Evolutionary conservation across 225 moss, liverwort and hornwort species (phyloP).

Genomic region (Pleurozium schreberi): DNA sequence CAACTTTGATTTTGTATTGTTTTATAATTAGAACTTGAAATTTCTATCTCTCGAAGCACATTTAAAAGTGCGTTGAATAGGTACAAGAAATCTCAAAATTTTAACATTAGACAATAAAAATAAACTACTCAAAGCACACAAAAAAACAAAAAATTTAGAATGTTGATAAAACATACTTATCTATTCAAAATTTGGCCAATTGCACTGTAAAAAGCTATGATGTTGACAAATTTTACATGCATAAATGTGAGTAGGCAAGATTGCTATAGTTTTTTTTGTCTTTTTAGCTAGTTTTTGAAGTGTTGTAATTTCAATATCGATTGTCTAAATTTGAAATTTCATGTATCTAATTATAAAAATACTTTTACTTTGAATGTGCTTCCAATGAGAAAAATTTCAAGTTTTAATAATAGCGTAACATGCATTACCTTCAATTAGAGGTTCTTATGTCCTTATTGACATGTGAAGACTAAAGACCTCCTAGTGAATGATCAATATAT

Average conservation of each 20-base stretch:
- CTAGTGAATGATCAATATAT: neutral
- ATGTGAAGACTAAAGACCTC: fast-evolving
- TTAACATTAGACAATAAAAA: too few relatives aligned
- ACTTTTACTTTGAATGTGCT: neutral
- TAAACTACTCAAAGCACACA: neutral
- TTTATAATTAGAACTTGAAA: neutral
- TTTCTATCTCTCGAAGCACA: fast-evolving
- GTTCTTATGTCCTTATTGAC: fast-evolving
- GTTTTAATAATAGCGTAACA: neutral
- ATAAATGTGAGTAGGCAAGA: neutral
- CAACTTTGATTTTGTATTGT: neutral
- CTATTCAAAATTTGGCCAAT: too few relatives aligned
- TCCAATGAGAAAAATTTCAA: neutral
- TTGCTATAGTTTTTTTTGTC: neutral
- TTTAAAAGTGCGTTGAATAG: neutral
- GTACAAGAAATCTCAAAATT: too few relatives aligned
- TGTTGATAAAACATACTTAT: too few relatives aligned
- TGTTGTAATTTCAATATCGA: too few relatives aligned
- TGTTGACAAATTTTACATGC: neutral
- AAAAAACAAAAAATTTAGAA: too few relatives aligned
- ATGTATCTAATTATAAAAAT: neutral
- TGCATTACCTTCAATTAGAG: too few relatives aligned
- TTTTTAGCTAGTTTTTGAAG: neutral
- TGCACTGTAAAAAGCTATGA: too few relatives aligned
- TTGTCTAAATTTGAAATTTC: neutral